These are phyloP conservation scores for Trichoderma koningii DNA, from an alignment of 2,329 filamentous ascomycete genomes.

Conservation along the genomic window DNA sequence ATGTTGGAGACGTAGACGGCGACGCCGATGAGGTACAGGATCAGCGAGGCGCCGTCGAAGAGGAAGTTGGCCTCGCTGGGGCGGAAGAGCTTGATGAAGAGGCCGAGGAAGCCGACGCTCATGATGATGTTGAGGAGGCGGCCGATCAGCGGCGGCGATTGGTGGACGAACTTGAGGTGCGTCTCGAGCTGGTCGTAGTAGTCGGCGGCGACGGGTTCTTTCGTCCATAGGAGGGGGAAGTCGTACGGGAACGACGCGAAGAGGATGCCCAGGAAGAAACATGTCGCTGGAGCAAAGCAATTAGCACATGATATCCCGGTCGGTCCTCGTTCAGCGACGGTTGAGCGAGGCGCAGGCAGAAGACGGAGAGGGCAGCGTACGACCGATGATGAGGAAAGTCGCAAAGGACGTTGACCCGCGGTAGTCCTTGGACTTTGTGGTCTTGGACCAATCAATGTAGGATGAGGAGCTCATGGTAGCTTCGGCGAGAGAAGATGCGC, in stretches of 20 bases:
- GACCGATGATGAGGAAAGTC: conserved; percentile 94
- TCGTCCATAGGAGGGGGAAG: conserved; percentile 83
- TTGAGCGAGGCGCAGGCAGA: background rate
- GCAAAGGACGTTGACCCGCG: conserved; percentile 74
- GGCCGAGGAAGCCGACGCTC: conserved; percentile 80
- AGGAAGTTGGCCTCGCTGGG: conserved; percentile 93
- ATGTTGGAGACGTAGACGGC: conserved; percentile 96
- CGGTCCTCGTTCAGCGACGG: background rate
- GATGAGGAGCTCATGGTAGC: conserved; percentile 34
- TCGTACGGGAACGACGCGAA: conserved; percentile 97
- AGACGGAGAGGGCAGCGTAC: conserved; percentile 57
- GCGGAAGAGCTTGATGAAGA: conserved; percentile 92
- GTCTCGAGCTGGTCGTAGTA: conserved; percentile 86
- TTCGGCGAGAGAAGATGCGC: background rate
- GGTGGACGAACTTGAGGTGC: conserved; percentile 89
- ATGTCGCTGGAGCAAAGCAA: conserved; percentile 63
- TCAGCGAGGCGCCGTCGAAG: conserved; percentile 82
- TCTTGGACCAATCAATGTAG: conserved; percentile 59
- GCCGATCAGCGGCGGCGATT: conserved; percentile 85
- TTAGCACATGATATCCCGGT: background rate
- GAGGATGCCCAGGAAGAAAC: conserved; percentile 97
- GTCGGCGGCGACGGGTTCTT: conserved; percentile 60
- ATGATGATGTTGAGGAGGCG: conserved; percentile 95
- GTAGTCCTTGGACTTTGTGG: conserved; percentile 58
- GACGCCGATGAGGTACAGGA: conserved; percentile 81